Evolutionary conservation across 1,139 yeast genomes (phyloP).

Genomic region (Yamadazyma pseudoaaseri): DNA sequence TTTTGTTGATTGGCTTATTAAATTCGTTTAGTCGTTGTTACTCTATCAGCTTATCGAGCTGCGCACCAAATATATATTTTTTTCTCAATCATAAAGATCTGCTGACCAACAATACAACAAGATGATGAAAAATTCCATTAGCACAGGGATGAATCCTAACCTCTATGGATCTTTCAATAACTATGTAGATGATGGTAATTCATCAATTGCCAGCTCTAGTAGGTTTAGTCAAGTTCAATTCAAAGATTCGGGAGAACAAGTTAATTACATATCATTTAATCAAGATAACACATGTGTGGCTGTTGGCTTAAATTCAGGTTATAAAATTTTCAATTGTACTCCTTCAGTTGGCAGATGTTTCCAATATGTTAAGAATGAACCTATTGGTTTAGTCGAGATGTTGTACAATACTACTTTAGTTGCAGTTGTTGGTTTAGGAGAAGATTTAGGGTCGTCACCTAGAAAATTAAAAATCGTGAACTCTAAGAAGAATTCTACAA

Average conservation of each 20-base stretch:
- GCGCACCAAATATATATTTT: neutral
- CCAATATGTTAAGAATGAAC: slow-evolving; percentile 47
- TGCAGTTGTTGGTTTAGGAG: slow-evolving; percentile 87
- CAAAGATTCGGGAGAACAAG: slow-evolving; percentile 19
- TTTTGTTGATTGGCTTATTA: slow-evolving; percentile 33
- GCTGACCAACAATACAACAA: neutral
- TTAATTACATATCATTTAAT: slow-evolving; percentile 73
- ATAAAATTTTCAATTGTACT: slow-evolving; percentile 81
- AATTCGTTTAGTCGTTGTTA: slow-evolving; percentile 5
- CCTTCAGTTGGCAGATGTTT: slow-evolving; percentile 81
- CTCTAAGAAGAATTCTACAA: slow-evolving; percentile 68
- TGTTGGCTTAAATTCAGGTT: slow-evolving; percentile 75
- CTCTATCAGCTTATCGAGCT: neutral
- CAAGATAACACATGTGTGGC: slow-evolving; percentile 90
- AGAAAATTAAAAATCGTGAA: slow-evolving; percentile 78
- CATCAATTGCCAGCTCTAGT: slow-evolving; percentile 15
- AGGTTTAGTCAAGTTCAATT: slow-evolving; percentile 10
- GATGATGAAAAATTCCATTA: slow-evolving; percentile 18
- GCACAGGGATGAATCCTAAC: slow-evolving; percentile 16
- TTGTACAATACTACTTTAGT: slow-evolving; percentile 83
- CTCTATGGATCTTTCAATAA: slow-evolving; percentile 11
- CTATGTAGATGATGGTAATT: slow-evolving; percentile 13
- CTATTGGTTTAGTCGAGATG: slow-evolving; percentile 83
- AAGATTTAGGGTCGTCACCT: slow-evolving; percentile 77
- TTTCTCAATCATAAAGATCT: neutral